Evolutionary conservation across 345 rosid genomes (phyloP).

Genomic region (Theobroma cacao): DNA sequence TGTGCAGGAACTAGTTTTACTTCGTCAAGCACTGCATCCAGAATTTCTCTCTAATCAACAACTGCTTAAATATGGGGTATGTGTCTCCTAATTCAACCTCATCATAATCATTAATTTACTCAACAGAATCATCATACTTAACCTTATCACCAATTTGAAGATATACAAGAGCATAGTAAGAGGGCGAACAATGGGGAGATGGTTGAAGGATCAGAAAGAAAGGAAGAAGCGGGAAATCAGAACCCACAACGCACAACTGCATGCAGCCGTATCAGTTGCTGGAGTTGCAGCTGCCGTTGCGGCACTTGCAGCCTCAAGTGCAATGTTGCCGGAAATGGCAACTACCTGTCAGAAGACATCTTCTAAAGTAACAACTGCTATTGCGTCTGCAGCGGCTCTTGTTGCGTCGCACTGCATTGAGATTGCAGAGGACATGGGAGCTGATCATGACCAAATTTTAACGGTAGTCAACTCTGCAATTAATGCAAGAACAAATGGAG

Average conservation of each 20-base stretch:
- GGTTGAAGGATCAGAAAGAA: slow-evolving; percentile 88
- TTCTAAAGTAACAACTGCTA: slow-evolving; percentile 46
- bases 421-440: slow-evolving; percentile 91
- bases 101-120: background rate
- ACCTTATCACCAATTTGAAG: slow-evolving; percentile 30
- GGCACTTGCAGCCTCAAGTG: slow-evolving; percentile 60
- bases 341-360: slow-evolving; percentile 29
- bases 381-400: slow-evolving; percentile 87
- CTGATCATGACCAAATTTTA: slow-evolving; percentile 72
- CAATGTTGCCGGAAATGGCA: slow-evolving; percentile 36
- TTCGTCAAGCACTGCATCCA: slow-evolving; percentile 63
- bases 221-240: slow-evolving; percentile 85
- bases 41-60: slow-evolving; percentile 57
- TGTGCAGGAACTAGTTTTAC: slow-evolving; percentile 53
- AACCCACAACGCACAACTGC: slow-evolving; percentile 78
- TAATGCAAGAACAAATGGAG: slow-evolving; percentile 76
- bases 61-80: slow-evolving; percentile 58
- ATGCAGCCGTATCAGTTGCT: slow-evolving; percentile 92
- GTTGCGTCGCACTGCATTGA: slow-evolving; percentile 92
- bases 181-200: slow-evolving; percentile 81
- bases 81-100: slow-evolving; percentile 2
- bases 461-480: slow-evolving; percentile 73
- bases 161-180: slow-evolving; percentile 63
- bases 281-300: slow-evolving; percentile 95
- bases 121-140: background rate